phyloP scores from a whole-genome alignment of 106 monocot genomes.

The Triglochin maritima region DNA sequence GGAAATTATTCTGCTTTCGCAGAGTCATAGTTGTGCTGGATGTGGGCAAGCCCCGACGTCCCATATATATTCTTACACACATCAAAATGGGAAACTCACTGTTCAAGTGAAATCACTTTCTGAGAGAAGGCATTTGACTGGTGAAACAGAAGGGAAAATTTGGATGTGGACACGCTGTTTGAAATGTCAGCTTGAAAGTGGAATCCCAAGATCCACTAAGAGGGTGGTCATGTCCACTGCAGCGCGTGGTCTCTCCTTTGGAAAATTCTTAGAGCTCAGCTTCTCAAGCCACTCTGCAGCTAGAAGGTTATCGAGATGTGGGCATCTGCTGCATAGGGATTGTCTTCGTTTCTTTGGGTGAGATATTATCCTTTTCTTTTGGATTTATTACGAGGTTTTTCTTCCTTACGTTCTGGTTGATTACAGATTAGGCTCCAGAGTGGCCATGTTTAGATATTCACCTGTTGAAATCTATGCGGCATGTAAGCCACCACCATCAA shows the following conservation, averaged over 20 bases:
- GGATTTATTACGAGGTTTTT: neutral
- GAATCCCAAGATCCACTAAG: constrained; percentile 24
- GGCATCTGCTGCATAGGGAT: constrained; percentile 74
- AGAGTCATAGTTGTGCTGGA: constrained; percentile 58
- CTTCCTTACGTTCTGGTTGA: neutral
- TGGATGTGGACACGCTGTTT: constrained; percentile 99
- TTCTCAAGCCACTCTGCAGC: constrained; percentile 65
- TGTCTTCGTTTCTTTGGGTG: constrained; percentile 97
- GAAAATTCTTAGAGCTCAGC: constrained; percentile 91
- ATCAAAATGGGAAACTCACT: constrained; percentile 73
- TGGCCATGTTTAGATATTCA: constrained; percentile 86
- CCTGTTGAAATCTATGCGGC: constrained; percentile 64
- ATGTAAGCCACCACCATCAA: constrained; percentile 49
- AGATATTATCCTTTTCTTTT: constrained; percentile 1
- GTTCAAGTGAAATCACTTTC: constrained; percentile 48
- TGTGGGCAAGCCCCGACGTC: constrained; percentile 62
- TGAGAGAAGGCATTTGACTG: constrained; percentile 17
- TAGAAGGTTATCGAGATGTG: constrained; percentile 65
- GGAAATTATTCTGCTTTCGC: constrained; percentile 16
- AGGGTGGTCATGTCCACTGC: constrained; percentile 71
- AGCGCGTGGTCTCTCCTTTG: constrained; percentile 79
- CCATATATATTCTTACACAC: constrained; percentile 75
- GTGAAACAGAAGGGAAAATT: constrained; percentile 70
- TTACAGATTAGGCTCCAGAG: constrained; percentile 67
- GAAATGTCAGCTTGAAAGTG: constrained; percentile 55